Percentiles rank a stretch among this genome's conserved stretches.
These are phyloP conservation scores for Pythium aristosporum DNA, from an alignment of 352 stramenopile genomes.

Conservation along the genomic window DNA sequence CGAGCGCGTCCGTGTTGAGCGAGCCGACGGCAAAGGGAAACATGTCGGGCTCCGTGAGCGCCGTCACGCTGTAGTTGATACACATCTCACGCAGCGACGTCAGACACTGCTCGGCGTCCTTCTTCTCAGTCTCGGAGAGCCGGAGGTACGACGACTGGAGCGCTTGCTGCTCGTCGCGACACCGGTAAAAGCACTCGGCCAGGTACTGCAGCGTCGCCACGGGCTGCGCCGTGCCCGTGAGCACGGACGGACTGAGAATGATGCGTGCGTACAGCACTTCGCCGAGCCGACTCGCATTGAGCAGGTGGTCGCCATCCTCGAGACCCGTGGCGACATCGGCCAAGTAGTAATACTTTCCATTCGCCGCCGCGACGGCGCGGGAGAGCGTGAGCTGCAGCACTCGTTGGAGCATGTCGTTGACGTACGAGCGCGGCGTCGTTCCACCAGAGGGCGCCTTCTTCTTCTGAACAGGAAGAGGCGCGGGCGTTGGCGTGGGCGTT, in stretches of 20 bases:
- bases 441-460: constrained; percentile 27
- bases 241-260: constrained; percentile 47
- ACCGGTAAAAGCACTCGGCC: constrained; percentile 74
- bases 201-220: constrained; percentile 68
- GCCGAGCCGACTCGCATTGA: constrained; percentile 45
- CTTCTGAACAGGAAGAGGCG: constrained; percentile 19
- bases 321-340: constrained; percentile 27
- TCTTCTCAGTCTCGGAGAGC: constrained; percentile 46
- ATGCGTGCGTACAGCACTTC: constrained; percentile 78
- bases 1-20: constrained; percentile 66
- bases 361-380: constrained; percentile 22
- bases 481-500: not conserved
- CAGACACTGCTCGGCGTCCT: constrained; percentile 50
- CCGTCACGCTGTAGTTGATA: constrained; percentile 84
- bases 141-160: constrained; percentile 64
- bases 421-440: constrained; percentile 39
- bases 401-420: constrained; percentile 79
- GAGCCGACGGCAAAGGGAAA: constrained; percentile 71
- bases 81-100: constrained; percentile 68
- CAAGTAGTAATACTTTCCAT: constrained; percentile 46
- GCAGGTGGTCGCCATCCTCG: constrained; percentile 15
- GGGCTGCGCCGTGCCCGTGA: constrained; percentile 51
- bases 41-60: constrained; percentile 82
- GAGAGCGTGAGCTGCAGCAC: constrained; percentile 65
- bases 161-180: constrained; percentile 66